These are phyloP conservation scores for Babesia gibsoni DNA, from an alignment of 169 alveolate species.

Conservation along the genomic window DNA sequence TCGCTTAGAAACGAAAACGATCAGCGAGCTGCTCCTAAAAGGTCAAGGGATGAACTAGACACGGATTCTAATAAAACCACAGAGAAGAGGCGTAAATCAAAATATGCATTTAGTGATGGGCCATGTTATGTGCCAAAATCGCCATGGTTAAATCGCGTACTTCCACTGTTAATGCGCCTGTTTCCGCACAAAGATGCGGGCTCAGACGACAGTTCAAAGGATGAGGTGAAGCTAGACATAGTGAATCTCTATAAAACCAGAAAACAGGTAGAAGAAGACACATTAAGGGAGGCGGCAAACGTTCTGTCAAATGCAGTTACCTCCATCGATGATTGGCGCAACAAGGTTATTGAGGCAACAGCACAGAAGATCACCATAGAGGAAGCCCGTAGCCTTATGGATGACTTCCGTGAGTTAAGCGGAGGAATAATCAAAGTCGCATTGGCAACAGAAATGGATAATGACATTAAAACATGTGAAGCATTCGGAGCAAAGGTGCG, in stretches of 20 bases:
- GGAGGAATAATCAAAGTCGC: constrained; percentile 33
- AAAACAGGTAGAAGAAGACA: constrained; percentile 7
- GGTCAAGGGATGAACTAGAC: not conserved
- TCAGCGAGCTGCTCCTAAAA: not conserved
- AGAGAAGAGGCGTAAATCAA: not conserved
- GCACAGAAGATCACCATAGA: constrained; percentile 21
- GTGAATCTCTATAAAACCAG: constrained; percentile 1
- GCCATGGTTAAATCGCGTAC: constrained; percentile 22
- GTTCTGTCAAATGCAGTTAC: constrained; percentile 3
- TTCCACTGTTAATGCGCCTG: not conserved
- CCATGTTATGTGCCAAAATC: constrained; percentile 8
- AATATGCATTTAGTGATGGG: not conserved
- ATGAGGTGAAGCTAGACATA: not conserved
- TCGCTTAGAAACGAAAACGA: not conserved
- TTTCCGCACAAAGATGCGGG: not conserved
- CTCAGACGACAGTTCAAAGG: not conserved
- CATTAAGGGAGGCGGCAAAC: constrained; percentile 3
- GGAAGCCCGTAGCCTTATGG: constrained; percentile 44
- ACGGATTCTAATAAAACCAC: not conserved
- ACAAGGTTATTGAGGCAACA: not conserved
- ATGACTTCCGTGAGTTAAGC: constrained; percentile 31
- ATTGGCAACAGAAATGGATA: constrained; percentile 23
- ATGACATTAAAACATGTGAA: constrained; percentile 41
- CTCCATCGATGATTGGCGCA: constrained; percentile 47
- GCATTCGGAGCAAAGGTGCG: constrained; percentile 28